These are phyloP conservation scores for Botrytis deweyae DNA, from an alignment of 2,329 filamentous ascomycete species.

Conservation along the genomic window DNA sequence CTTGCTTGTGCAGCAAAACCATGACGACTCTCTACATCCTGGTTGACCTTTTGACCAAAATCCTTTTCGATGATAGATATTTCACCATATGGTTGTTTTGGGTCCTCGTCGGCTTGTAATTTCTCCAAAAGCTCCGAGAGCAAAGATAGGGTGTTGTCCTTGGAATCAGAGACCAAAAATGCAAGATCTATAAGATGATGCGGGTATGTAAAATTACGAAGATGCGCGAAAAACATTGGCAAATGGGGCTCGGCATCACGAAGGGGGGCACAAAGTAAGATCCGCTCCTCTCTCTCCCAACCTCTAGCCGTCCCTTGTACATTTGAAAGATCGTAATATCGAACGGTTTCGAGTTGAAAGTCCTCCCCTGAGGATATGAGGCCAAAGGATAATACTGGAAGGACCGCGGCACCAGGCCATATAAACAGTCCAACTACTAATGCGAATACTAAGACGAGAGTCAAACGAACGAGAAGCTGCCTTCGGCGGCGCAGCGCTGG, in stretches of 20 bases:
- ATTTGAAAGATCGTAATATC: constrained; percentile 93
- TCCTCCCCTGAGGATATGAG: constrained; percentile 66
- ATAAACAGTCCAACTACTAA: constrained; percentile 72
- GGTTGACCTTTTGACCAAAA: constrained; percentile 95
- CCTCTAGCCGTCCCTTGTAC: constrained; percentile 88
- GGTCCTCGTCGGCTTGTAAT: constrained; percentile 77
- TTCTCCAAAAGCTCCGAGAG: constrained; percentile 73
- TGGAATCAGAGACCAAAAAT: constrained; percentile 95
- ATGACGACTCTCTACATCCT: constrained; percentile 96
- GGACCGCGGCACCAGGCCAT: constrained; percentile 64
- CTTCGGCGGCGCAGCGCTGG: constrained; percentile 69
- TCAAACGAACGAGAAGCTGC: constrained; percentile 69
- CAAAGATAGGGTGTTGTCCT: constrained; percentile 79
- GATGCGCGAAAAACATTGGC: constrained; percentile 97
- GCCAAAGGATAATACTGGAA: constrained; percentile 65
- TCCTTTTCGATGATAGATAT: constrained; percentile 98
- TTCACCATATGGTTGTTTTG: constrained; percentile 84
- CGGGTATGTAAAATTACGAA: constrained; percentile 94
- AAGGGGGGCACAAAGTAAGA: constrained; percentile 89
- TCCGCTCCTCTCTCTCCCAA: constrained; percentile 95
- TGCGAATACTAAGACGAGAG: constrained; percentile 56
- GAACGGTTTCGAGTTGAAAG: constrained; percentile 86
- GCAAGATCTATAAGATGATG: constrained; percentile 95
- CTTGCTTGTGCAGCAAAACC: constrained; percentile 95
- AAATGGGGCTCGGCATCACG: constrained; percentile 90